These are phyloP conservation scores for Verticillium longisporum DNA, from an alignment of 2,329 filamentous ascomycete genomes.

Conservation along the genomic window DNA sequence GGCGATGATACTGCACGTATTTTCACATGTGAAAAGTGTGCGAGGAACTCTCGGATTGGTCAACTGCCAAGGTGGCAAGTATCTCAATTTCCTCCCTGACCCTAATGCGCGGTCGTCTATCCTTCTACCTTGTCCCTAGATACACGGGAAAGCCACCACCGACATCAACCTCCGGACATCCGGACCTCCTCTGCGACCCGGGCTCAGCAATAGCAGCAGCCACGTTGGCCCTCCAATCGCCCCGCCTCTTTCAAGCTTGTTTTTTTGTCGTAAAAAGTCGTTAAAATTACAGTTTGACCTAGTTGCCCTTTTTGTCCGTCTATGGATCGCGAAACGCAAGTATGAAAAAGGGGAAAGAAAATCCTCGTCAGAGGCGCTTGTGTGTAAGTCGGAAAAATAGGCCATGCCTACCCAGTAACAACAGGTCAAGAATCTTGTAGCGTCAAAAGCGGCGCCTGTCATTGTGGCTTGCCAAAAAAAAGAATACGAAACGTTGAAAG, in stretches of 20 bases:
- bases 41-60: background rate
- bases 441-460: background rate
- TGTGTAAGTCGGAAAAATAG: background rate
- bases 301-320: slow-evolving; percentile 12
- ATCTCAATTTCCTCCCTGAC: background rate
- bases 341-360: background rate
- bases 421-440: background rate
- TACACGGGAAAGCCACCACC: background rate
- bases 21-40: background rate
- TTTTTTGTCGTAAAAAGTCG: slow-evolving; percentile 7
- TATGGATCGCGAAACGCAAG: slow-evolving; percentile 2
- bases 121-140: background rate
- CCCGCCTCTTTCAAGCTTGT: background rate
- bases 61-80: background rate
- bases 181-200: background rate
- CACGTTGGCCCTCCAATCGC: background rate
- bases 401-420: background rate
- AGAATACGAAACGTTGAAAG: too few species aligned
- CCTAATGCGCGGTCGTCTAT: background rate
- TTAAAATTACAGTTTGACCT: slow-evolving; percentile 11
- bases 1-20: too few species aligned
- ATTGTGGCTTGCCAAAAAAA: background rate
- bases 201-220: background rate
- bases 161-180: background rate
- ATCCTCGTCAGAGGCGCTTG: background rate